Evolutionary conservation across 2,329 filamentous ascomycete species (phyloP).

Genomic region (Botrytis galanthina): DNA sequence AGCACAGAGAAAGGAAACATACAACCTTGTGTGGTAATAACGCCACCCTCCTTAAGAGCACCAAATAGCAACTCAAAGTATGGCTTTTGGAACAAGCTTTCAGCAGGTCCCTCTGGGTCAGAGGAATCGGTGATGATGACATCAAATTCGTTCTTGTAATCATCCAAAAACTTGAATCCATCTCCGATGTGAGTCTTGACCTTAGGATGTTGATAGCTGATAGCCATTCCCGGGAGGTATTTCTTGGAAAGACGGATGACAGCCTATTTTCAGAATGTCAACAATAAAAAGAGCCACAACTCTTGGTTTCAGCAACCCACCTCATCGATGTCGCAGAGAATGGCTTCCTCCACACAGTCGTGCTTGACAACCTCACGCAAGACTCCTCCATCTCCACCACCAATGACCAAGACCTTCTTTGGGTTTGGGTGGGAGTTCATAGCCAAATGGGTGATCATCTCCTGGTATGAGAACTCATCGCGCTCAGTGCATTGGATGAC

Average conservation of each 20-base stretch:
- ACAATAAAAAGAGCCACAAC: conserved; percentile 17
- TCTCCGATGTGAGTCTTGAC: conserved; percentile 91
- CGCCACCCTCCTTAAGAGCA: conserved; percentile 89
- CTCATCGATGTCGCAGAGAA: conserved; percentile 98
- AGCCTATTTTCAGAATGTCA: conserved; percentile 51
- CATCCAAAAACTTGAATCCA: conserved; percentile 96
- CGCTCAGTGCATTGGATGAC: conserved; percentile 99
- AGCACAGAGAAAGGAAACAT: conserved; percentile 50
- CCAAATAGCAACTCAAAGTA: conserved; percentile 94
- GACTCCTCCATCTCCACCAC: conserved; percentile 94
- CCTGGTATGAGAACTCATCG: conserved; percentile 99
- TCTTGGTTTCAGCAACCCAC: conserved; percentile 42
- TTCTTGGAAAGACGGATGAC: conserved; percentile 98
- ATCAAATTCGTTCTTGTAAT: conserved; percentile 96
- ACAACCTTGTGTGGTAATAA: conserved; percentile 99
- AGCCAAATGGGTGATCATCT: conserved; percentile 99
- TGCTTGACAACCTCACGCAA: conserved; percentile 99
- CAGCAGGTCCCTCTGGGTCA: conserved; percentile 93
- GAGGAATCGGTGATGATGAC: conserved; percentile 99
- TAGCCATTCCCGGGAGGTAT: conserved; percentile 91
- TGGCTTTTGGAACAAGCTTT: conserved; percentile 95
- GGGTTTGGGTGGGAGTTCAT: conserved; percentile 98
- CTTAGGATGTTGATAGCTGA: conserved; percentile 91
- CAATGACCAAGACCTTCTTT: conserved; percentile 97
- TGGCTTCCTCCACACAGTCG: conserved; percentile 91